Evolutionary conservation across 305 asterid species (phyloP), one percentile per base, ranked within the genome.

Genomic region (Coffea humblotiana): DNA sequence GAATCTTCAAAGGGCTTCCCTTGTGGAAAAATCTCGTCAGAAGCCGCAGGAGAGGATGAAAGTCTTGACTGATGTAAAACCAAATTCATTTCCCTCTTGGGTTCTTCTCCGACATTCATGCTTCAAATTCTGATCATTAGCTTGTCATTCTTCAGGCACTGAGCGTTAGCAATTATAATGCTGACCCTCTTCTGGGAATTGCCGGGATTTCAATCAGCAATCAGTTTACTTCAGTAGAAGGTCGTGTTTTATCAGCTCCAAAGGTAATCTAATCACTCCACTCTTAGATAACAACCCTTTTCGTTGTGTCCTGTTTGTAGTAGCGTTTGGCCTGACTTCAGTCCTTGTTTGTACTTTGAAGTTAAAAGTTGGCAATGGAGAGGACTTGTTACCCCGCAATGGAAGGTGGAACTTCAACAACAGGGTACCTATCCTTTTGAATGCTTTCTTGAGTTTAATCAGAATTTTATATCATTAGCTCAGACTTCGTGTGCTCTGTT

Each of bases 331-430:
- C 10, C 51, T 27, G 51, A 52, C 11, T 54, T 63, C 63, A 43
- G 79, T n/a, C n/a, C 37, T 18, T 67, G 32, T 3, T 25, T 74
- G 21, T 9, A 2, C 23, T 14, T 66, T 81, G 72, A 88, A 89
- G 97, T 77, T 91, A 85, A 88, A 71, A 82, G 90, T 87, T 10
- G 97, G 97, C n/a, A 86, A 78, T 13, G 88, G 86, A 2, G 91
- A 84, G 58, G 86, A 82, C 56, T 83, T 90, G 68, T 49, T 83
- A 52, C 95, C 97, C 6, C 86, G 87, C 13, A 86, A 82, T 40
- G 97, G 97, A 40, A 86, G 90, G 47, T 93, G 97, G 97, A 91
- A 93, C 80, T 89, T 93, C 78, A 93, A 93, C 60, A 83, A 85
- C 56, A 90, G 89, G 94, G 97, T 91, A 85, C n/a, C 40, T 7